Conservation (phyloP, 2,329 filamentous ascomycete genomes). For the Moelleriella libera region DNA sequence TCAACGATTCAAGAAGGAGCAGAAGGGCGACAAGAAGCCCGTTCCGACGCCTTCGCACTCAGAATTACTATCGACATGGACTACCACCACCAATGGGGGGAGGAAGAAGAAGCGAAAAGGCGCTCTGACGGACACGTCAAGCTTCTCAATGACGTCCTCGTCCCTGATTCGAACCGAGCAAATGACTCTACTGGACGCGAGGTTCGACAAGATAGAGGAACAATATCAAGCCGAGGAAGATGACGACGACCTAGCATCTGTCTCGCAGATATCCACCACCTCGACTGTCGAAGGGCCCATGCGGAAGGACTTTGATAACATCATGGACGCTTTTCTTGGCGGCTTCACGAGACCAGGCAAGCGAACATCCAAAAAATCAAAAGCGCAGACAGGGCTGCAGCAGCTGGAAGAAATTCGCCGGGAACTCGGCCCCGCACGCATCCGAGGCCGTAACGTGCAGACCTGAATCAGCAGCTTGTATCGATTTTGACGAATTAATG, state of each 20-base stretch:
- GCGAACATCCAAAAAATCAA: slow-evolving; percentile 65
- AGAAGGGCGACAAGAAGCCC: slow-evolving; percentile 29
- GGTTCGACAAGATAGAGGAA: slow-evolving; percentile 86
- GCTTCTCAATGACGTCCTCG: slow-evolving; percentile 85
- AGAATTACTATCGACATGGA: slow-evolving; percentile 57
- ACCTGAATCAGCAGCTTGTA: slow-evolving; percentile 3
- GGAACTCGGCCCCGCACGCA: slow-evolving; percentile 61
- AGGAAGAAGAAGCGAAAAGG: slow-evolving; percentile 91
- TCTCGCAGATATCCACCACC: slow-evolving; percentile 46
- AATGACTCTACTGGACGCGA: slow-evolving; percentile 68
- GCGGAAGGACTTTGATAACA: slow-evolving; percentile 68
- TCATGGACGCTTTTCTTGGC: slow-evolving; percentile 87
- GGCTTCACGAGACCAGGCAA: slow-evolving; percentile 59
- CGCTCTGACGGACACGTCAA: slow-evolving; percentile 73
- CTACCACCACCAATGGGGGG: slow-evolving; percentile 64
- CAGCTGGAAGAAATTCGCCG: slow-evolving; percentile 83
- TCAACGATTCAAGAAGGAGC: slow-evolving; percentile 83
- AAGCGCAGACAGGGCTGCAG: slow-evolving; percentile 66
- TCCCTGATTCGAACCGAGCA: slow-evolving; percentile 80
- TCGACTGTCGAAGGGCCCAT: slow-evolving; percentile 56
- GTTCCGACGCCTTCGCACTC: slow-evolving; percentile 35
- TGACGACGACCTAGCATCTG: slow-evolving; percentile 36
- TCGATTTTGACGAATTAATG: background rate
- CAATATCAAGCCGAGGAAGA: slow-evolving; percentile 43
- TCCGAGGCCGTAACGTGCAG: slow-evolving; percentile 22